Evolutionary conservation across 1,139 yeast genomes (phyloP), one percentile per base, ranked within the genome.

Genomic region (Ashbya aceris): DNA sequence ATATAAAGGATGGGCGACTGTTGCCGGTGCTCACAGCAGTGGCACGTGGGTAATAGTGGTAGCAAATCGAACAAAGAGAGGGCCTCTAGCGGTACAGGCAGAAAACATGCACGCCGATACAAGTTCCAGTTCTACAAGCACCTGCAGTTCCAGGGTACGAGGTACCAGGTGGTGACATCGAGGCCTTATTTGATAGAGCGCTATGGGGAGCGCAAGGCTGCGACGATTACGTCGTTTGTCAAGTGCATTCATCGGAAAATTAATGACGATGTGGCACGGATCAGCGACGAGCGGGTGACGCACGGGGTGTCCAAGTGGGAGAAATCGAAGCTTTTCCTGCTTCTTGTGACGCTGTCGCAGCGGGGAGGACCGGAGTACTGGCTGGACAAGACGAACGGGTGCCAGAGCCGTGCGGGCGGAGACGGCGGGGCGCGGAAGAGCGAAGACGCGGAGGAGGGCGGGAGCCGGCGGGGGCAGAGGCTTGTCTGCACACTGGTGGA

Each of bases 361-460:
- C 51, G 60, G 42, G 64, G 64, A 35, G 64, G 64, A 0, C 62
- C 64, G 3, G 64, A 60, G 35, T 60, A 60, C 40, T 59, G 64
- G 63, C 32, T 54, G 38, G 63, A 59, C 36, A 55, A 57, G 41
- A 54, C 27, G n/a, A 34, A 49, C 27, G 57, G 52, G 7, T 45
- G 44, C 17, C 46, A 45, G 13, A 42, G 41, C 9, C 44, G 40
- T 26, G 9, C n/a, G 8, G 42, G 30, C 11, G 33, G 30, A 29
- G 35, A 32, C 17, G 13, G 13, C 31, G n/a, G n/a, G n/a, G 38
- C 40, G 27, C 39, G 30, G 27, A 20, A 33, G 38, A 43, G 30
- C 8, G 38, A 36, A 34, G 42, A 33, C 27, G 43, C 34, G 11
- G 45, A 42, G 9, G 37, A 40, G 9, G 23, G 32, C 11, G 38